Conservation (phyloP, 1,284 basidiomycete genomes). For the Cutaneotrichosporon cavernicola region DNA sequence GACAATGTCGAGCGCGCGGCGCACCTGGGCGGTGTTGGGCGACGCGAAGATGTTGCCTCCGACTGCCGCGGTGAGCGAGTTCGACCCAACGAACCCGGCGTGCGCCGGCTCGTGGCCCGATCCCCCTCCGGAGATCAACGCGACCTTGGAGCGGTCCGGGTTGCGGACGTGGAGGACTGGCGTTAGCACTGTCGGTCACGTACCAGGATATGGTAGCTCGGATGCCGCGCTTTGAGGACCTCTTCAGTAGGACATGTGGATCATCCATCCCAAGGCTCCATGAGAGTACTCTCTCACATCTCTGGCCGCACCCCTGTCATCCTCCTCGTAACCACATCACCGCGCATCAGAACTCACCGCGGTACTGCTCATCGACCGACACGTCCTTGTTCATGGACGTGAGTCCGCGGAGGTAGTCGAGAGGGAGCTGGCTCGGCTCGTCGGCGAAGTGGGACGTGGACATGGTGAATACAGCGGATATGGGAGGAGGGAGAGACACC, state of each 20-base stretch:
- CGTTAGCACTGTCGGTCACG: constrained; percentile 6
- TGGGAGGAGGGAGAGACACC: neutral
- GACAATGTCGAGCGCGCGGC: constrained; percentile 72
- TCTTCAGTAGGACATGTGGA: neutral
- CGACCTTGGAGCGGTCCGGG: constrained; percentile 66
- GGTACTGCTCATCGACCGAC: constrained; percentile 59
- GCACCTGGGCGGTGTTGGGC: constrained; percentile 78
- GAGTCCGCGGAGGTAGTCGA: constrained; percentile 72
- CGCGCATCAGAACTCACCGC: constrained; percentile 20
- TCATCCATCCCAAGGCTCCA: neutral
- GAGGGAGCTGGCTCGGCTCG: constrained; percentile 64
- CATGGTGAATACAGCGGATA: constrained; percentile 10
- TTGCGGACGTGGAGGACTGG: constrained; percentile 59
- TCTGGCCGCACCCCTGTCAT: neutral
- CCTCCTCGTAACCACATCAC: neutral
- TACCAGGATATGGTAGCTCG: neutral
- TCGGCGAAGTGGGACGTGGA: constrained; percentile 64
- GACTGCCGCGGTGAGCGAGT: constrained; percentile 79
- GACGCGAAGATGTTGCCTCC: constrained; percentile 85
- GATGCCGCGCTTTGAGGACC: neutral
- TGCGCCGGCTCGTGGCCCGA: constrained; percentile 86
- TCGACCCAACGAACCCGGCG: constrained; percentile 73
- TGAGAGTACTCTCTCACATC: neutral
- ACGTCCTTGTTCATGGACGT: constrained; percentile 66
- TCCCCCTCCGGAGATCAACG: constrained; percentile 83